Conservation (phyloP, 1,139 yeast genomes). For the Yamadazyma dushanensis region DNA sequence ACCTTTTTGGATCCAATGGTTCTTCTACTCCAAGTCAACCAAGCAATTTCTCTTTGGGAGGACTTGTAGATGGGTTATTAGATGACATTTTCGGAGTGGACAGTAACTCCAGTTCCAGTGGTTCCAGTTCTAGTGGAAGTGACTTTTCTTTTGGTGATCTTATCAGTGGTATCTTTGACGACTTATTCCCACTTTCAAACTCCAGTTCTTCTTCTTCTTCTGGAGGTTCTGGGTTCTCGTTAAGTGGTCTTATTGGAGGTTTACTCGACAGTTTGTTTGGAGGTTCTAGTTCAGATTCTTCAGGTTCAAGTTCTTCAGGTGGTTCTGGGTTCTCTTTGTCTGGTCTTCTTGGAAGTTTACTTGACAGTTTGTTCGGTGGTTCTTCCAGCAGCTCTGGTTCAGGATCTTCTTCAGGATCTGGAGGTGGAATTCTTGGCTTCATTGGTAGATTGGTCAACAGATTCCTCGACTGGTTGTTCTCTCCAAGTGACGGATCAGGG, state of each 20-base stretch:
- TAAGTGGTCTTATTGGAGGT: constrained; percentile 7
- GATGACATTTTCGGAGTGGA: constrained; percentile 21
- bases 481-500: constrained; percentile 11
- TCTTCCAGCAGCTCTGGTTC: constrained; percentile 8
- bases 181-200: constrained; percentile 15
- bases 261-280: constrained; percentile 13
- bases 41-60: constrained; percentile 17
- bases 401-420: constrained; percentile 2
- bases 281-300: constrained; percentile 4
- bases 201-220: constrained; percentile 14
- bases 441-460: constrained; percentile 11
- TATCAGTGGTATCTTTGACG: constrained; percentile 17
- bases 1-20: constrained; percentile 11
- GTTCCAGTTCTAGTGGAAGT: constrained; percentile 16
- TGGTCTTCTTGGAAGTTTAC: constrained; percentile 3
- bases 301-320: constrained; percentile 13
- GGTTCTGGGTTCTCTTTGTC: constrained; percentile 12
- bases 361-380: constrained; percentile 11
- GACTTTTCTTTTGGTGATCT: constrained; percentile 13
- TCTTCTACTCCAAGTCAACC: constrained; percentile 16
- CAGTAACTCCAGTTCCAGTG: constrained; percentile 15
- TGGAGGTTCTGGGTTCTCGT: constrained; percentile 16
- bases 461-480: constrained; percentile 15
- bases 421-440: constrained; percentile 10
- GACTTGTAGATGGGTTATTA: constrained; percentile 19